A percentile compares a stretch with the other conserved stretches of the same genome.
These are phyloP conservation scores for Penicillium dipodomyicola DNA, from an alignment of 495 filamentous ascomycete genomes.

Conservation along the genomic window DNA sequence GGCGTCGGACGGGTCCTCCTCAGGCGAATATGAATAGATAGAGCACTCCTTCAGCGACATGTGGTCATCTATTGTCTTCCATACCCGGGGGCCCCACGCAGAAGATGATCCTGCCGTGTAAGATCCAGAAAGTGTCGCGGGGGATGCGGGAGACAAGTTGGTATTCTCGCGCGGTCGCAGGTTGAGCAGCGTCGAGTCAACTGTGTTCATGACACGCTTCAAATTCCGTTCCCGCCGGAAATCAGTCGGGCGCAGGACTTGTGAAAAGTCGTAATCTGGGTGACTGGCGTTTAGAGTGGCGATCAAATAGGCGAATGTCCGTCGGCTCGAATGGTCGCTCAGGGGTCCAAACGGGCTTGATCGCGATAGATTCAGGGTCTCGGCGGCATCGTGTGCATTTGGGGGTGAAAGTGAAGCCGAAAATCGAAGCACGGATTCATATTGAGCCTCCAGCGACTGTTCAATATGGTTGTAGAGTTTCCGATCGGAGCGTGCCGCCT, in stretches of 20 bases:
- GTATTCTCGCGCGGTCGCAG: constrained; percentile 63
- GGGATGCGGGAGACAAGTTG: constrained; percentile 45
- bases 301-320: constrained; percentile 93
- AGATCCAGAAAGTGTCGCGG: constrained; percentile 43
- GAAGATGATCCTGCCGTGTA: constrained; percentile 38
- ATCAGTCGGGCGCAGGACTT: constrained; percentile 80
- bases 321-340: constrained; percentile 78
- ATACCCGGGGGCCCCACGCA: constrained; percentile 82
- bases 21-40: constrained; percentile 80
- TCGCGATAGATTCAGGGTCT: constrained; percentile 69
- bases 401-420: constrained; percentile 80
- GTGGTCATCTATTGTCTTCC: constrained; percentile 85
- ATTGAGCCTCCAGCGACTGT: constrained; percentile 79
- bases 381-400: constrained; percentile 51
- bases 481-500: constrained; percentile 90
- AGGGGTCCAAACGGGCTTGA: constrained; percentile 89
- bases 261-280: constrained; percentile 95
- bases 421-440: constrained; percentile 79
- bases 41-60: constrained; percentile 85
- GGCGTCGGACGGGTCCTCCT: constrained; percentile 81
- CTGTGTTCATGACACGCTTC: constrained; percentile 71
- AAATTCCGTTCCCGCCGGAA: constrained; percentile 78
- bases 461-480: constrained; percentile 96
- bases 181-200: constrained; percentile 83
- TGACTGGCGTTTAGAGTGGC: constrained; percentile 97